Conservation (phyloP, 73 alveolate species). For the Stentor roeselii region DNA sequence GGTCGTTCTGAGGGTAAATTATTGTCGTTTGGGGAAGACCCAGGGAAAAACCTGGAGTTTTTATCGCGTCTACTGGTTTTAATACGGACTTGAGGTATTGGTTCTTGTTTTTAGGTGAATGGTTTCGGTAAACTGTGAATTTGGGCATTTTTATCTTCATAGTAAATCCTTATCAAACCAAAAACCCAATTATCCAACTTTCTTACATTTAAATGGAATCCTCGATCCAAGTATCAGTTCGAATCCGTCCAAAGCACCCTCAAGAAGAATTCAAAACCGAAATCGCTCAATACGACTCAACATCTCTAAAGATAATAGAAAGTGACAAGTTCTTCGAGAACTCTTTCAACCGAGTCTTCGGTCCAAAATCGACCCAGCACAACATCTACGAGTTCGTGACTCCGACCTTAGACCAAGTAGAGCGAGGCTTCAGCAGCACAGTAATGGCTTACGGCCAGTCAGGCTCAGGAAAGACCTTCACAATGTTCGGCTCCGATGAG, state of each 20-base stretch:
- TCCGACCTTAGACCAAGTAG: background rate
- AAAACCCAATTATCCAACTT: too few species aligned
- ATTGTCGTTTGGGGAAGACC: constrained; percentile 3
- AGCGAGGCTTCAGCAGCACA: constrained; percentile 44
- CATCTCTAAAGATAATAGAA: background rate
- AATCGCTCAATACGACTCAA: background rate
- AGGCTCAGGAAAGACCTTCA: constrained; percentile 74
- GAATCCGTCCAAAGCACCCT: constrained; percentile 9
- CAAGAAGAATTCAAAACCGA: background rate
- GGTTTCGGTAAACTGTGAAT: background rate
- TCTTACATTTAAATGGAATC: background rate
- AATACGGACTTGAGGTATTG: background rate
- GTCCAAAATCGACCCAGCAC: constrained; percentile 3
- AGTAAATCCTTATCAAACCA: too few species aligned
- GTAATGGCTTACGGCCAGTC: constrained; percentile 94
- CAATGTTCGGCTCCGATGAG: constrained; percentile 61
- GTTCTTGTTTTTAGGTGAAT: background rate
- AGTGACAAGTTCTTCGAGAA: background rate
- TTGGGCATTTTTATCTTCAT: constrained; percentile 1
- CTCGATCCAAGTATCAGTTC: background rate
- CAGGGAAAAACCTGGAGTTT: background rate
- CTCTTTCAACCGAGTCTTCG: background rate
- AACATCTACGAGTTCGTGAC: background rate
- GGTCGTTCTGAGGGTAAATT: constrained; percentile 20
- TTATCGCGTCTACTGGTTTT: background rate